Base-by-base conservation (phyloP, 441 rosid genomes). In the Adansonia gregorii region DNA sequence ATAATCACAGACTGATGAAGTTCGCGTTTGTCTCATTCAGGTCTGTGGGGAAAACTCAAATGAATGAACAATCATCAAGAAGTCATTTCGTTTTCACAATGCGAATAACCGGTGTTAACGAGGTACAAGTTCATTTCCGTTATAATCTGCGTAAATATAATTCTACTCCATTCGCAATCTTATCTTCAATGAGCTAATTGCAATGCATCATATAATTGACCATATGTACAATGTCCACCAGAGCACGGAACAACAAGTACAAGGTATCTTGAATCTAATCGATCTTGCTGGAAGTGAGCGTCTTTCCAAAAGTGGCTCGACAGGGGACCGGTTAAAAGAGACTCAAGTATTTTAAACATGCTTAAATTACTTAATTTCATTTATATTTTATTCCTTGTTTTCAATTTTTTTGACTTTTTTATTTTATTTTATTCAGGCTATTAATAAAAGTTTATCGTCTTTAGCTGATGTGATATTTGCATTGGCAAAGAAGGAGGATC, bases 41-140 rank as follows among this genome's bases (percentile, higher is more conserved):
- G 80, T 93, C 98, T 54, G 97, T 96, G 0, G 99, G 99, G 67
- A 93, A 88, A 87, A 96, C 99, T 35, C 94, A 93, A 63, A 94
- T 96, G 99, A 96, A 96, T 31, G 99, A 96, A 77, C 95, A 96
- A 39, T 96, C 99, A 2, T 95, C 99, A 2, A 90, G 99, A 88
- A 93, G 99, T 60, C 99, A 95, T 82, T 91, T 94, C 76, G 98
- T 96, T 14, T 94, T 96, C 80, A 96, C 98, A 27, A 80, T 96
- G 87, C 86, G 98, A 72, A 94, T 96, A 78, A 87, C 85, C 0
- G 99, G 98, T 73, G 87, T 90, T 48, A 94, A 96, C 35, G 98
- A 94, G 98, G 99, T 96, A 83, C 11, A 56, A 19, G 4, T 35
- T 0, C 19, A 9, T 11, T 20, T 76, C 67, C 41, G 46, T 46